Evolutionary conservation across 331 rosid species (phyloP).

Genomic region (Pyrus hybrid): DNA sequence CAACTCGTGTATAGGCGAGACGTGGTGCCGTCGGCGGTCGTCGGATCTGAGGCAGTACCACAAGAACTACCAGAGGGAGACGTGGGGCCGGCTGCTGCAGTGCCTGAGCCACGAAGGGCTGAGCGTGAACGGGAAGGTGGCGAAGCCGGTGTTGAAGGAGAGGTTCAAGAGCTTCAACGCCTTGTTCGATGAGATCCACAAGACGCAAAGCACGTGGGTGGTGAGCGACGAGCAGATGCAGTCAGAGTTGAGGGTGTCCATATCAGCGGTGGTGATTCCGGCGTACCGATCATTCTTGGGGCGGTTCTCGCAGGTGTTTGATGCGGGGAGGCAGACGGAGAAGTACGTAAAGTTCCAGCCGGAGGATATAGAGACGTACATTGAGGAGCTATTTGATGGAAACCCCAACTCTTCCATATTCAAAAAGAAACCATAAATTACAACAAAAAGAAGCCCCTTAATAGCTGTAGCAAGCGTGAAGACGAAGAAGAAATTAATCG

Average conservation of each 20-base stretch:
- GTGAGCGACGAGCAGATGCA: conserved; percentile 77
- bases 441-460: not conserved
- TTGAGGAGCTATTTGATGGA: conserved; percentile 79
- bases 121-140: conserved; percentile 47
- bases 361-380: conserved; percentile 59
- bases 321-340: conserved; percentile 70
- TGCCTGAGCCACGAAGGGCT: conserved; percentile 55
- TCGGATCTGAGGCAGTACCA: conserved; percentile 60
- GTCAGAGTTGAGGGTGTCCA: conserved; percentile 73
- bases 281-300: conserved; percentile 67
- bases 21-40: conserved; percentile 55
- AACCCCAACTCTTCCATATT: conserved; percentile 30
- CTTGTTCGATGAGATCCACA: conserved; percentile 68
- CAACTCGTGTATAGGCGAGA: conserved; percentile 42
- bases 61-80: conserved; percentile 65
- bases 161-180: conserved; percentile 72
- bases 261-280: conserved; percentile 61
- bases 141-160: conserved; percentile 64
- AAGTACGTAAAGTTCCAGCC: conserved; percentile 70
- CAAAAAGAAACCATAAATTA: conserved; percentile 32
- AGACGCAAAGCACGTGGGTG: conserved; percentile 68
- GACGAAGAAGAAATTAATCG: too few relatives aligned
- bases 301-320: conserved; percentile 52
- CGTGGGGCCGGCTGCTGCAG: conserved; percentile 45
- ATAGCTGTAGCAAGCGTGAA: too few relatives aligned